A percentile compares a stretch with the other conserved stretches of the same genome.
These are phyloP conservation scores for Eragrostis tef DNA, from an alignment of 202 grass and related monocot genomes.

Conservation along the genomic window DNA sequence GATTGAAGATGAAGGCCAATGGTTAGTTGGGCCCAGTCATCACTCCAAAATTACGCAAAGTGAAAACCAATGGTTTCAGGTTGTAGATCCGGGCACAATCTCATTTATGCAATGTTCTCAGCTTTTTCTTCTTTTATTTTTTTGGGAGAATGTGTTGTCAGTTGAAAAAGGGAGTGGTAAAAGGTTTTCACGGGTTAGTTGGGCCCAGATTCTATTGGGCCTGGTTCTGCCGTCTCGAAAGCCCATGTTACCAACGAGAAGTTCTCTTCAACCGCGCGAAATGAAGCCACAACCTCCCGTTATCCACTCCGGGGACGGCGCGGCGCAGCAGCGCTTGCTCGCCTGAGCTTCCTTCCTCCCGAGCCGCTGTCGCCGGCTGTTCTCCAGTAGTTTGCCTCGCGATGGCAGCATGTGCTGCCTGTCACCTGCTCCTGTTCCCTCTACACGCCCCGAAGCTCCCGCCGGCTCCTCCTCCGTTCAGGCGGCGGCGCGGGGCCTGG, in stretches of 20 bases:
- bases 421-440: slow-evolving; percentile 12
- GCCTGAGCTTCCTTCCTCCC: slow-evolving; percentile 3
- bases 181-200: neutral
- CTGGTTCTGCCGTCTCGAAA: neutral
- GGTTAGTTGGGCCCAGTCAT: no score
- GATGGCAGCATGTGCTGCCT: slow-evolving; percentile 44
- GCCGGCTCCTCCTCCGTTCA: neutral
- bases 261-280: neutral
- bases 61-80: no score
- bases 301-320: neutral
- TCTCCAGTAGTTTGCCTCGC: neutral
- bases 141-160: no score
- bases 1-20: no score
- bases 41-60: no score
- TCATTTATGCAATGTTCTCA: no score
- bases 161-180: no score
- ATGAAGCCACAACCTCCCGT: neutral
- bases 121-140: no score
- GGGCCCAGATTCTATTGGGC: neutral
- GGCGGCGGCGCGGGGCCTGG: slow-evolving; percentile 10
- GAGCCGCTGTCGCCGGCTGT: neutral
- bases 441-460: slow-evolving; percentile 31
- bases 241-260: slow-evolving; percentile 5
- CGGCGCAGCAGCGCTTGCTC: neutral
- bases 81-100: no score